A percentile compares a stretch with the other conserved stretches of the same genome.
Conservation (phyloP, 345 rosid genomes). For the Anastatica hierochuntica region DNA sequence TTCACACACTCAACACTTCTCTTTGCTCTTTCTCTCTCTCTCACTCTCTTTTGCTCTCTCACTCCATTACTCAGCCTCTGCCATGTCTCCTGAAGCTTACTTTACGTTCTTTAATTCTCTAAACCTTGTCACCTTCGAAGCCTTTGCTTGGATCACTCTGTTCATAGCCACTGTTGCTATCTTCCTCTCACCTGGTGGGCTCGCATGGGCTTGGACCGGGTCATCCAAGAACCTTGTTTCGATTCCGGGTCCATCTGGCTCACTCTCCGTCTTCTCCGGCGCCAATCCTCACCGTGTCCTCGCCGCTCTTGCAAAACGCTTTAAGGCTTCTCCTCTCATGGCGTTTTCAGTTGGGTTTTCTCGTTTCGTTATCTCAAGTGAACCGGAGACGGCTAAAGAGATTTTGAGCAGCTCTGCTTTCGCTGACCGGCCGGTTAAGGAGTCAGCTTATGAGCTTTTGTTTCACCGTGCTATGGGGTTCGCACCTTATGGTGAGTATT, state of each 20-base stretch:
- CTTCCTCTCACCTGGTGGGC: slow-evolving; percentile 48
- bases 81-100: slow-evolving; percentile 31
- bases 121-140: slow-evolving; percentile 20
- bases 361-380: slow-evolving; percentile 56
- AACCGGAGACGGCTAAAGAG: slow-evolving; percentile 69
- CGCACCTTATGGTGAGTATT: slow-evolving; percentile 73
- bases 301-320: slow-evolving; percentile 27
- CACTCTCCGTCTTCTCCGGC: slow-evolving; percentile 33
- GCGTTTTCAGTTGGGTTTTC: slow-evolving; percentile 77
- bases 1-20: not conserved
- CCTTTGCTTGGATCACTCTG: slow-evolving; percentile 22
- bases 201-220: slow-evolving; percentile 45
- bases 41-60: too few relatives aligned
- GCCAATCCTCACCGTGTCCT: slow-evolving; percentile 51
- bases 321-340: slow-evolving; percentile 43
- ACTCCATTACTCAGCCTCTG: not conserved
- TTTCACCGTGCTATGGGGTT: slow-evolving; percentile 87
- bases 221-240: slow-evolving; percentile 18
- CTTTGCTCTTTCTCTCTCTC: not conserved
- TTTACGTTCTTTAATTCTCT: slow-evolving; percentile 14
- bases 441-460: slow-evolving; percentile 74
- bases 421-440: slow-evolving; percentile 76
- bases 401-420: slow-evolving; percentile 66
- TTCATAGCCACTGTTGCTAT: slow-evolving; percentile 31
- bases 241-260: slow-evolving; percentile 60